Conservation (phyloP, 2,329 filamentous ascomycete genomes). For the Ilyonectria sp. region DNA sequence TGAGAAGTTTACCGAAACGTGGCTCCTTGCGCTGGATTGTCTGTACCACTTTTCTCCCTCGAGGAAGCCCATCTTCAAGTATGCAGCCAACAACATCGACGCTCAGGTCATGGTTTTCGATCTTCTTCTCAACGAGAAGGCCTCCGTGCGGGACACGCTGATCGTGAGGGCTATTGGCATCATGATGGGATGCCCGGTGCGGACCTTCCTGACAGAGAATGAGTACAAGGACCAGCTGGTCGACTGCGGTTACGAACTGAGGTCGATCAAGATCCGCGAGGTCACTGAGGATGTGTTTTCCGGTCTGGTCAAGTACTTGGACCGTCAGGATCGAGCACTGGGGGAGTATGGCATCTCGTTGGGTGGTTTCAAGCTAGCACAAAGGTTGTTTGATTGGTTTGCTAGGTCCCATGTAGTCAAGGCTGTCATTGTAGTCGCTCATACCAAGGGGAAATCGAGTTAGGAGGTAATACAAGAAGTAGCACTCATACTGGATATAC, state of each 20-base stretch:
- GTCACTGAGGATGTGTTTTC: constrained; percentile 68
- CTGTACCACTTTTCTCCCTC: constrained; percentile 72
- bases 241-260: constrained; percentile 62
- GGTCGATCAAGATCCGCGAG: constrained; percentile 62
- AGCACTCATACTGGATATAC: too few species aligned
- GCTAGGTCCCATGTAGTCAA: constrained; percentile 52
- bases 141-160: constrained; percentile 49
- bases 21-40: constrained; percentile 70
- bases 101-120: constrained; percentile 71
- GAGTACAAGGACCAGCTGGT: constrained; percentile 63
- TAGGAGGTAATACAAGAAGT: background rate
- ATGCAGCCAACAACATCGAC: constrained; percentile 57
- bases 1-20: constrained; percentile 53
- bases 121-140: constrained; percentile 58
- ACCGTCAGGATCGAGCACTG: constrained; percentile 51
- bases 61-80: constrained; percentile 60
- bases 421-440: constrained; percentile 55
- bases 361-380: constrained; percentile 55
- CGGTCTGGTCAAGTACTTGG: constrained; percentile 62
- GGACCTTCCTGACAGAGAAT: constrained; percentile 62
- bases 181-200: constrained; percentile 63
- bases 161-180: constrained; percentile 60
- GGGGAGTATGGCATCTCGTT: constrained; percentile 55
- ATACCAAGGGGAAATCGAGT: constrained; percentile 27
- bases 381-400: constrained; percentile 58